These are phyloP conservation scores for Solanum pimpinellifolium DNA, from an alignment of 257 asterid species.

Conservation along the genomic window DNA sequence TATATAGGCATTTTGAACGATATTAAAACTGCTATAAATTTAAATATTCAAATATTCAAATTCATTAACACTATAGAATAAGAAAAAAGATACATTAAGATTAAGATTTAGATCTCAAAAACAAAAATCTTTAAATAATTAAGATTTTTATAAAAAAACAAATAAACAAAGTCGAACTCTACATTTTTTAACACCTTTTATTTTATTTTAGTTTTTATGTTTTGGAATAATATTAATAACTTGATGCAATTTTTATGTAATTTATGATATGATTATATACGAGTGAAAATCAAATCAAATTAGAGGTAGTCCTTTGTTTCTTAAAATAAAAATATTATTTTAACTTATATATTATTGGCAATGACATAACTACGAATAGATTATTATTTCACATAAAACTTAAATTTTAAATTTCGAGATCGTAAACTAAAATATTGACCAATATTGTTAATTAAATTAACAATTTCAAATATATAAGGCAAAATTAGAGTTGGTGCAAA, in stretches of 20 bases:
- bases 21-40: not conserved
- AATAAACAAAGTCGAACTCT: too few species aligned
- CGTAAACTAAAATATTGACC: not conserved
- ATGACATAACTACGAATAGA: not conserved
- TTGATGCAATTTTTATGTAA: too few species aligned
- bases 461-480: not conserved
- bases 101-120: too few species aligned
- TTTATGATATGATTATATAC: too few species aligned
- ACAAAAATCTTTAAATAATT: too few species aligned
- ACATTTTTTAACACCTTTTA: not conserved
- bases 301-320: not conserved
- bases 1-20: not conserved
- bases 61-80: too few species aligned
- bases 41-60: too few species aligned
- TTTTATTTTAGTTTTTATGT: too few species aligned
- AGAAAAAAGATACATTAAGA: too few species aligned
- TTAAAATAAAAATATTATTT: not conserved
- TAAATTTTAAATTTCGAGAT: rapidly evolving
- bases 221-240: too few species aligned
- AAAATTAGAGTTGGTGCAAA: not conserved
- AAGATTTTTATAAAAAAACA: too few species aligned
- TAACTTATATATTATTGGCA: not conserved
- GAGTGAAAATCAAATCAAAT: not conserved
- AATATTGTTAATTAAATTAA: not conserved
- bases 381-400: not conserved